Conservation (phyloP, 306 rosid species). For the Mucuna pruriens region DNA sequence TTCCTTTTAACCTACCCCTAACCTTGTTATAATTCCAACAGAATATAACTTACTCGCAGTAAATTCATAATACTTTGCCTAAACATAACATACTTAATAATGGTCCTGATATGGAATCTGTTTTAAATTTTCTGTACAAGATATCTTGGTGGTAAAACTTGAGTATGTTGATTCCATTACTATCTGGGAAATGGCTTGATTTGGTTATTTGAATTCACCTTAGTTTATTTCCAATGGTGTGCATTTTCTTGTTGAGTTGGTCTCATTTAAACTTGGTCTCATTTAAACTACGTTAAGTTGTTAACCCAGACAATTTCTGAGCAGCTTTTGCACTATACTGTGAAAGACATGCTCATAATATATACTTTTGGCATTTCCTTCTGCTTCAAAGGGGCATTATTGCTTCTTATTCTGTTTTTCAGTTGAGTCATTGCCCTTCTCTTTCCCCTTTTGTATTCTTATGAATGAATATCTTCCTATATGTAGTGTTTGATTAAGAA, state of each 20-base stretch:
- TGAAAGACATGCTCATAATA: neutral
- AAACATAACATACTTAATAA: neutral
- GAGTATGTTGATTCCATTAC: neutral
- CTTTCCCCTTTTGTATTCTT: slow-evolving; percentile 1
- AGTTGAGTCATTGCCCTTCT: neutral
- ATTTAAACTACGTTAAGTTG: neutral
- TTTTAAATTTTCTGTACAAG: neutral
- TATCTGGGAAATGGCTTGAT: neutral
- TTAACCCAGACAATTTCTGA: neutral
- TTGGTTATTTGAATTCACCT: neutral
- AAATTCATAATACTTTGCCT: neutral
- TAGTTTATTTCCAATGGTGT: neutral
- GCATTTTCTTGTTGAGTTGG: neutral
- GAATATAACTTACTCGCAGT: neutral
- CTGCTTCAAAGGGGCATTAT: neutral
- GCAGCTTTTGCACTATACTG: neutral
- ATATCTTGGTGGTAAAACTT: neutral
- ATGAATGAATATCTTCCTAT: slow-evolving; percentile 25
- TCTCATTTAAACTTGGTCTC: neutral
- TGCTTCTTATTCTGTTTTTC: slow-evolving; percentile 25
- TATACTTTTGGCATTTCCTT: slow-evolving; percentile 7
- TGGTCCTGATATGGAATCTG: neutral
- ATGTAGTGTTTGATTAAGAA: slow-evolving; percentile 78
- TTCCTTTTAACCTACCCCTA: neutral
- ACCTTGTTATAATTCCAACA: neutral